These are phyloP conservation scores for Aspergillus sp. DNA, from an alignment of 2,329 filamentous ascomycete genomes.

Conservation along the genomic window DNA sequence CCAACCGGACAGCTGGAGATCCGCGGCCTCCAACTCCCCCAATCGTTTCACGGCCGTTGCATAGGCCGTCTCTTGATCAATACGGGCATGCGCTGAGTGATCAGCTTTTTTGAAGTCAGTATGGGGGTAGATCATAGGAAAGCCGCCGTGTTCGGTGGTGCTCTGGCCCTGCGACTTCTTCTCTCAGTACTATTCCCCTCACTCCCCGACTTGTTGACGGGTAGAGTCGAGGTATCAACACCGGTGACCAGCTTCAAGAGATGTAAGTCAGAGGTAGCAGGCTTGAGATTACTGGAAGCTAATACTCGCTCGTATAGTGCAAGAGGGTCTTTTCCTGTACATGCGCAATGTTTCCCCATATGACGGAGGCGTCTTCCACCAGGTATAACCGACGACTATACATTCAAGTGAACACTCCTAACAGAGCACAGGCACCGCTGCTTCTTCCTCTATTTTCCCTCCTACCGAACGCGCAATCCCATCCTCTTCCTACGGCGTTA, in stretches of 20 bases:
- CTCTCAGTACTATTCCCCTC: slow-evolving; percentile 80
- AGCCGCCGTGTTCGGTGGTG: slow-evolving; percentile 70
- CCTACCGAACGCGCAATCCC: slow-evolving; percentile 68
- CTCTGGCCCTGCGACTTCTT: slow-evolving; percentile 75
- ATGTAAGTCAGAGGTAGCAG: slow-evolving; percentile 59
- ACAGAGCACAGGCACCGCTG: slow-evolving; percentile 69
- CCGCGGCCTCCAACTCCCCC: neutral
- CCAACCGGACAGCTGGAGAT: slow-evolving; percentile 23
- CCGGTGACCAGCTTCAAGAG: slow-evolving; percentile 98
- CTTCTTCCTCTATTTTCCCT: slow-evolving; percentile 89
- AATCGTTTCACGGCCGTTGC: neutral
- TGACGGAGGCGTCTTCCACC: slow-evolving; percentile 82
- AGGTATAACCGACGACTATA: slow-evolving; percentile 46
- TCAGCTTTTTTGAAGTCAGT: slow-evolving; percentile 13
- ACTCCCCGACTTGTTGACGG: slow-evolving; percentile 80
- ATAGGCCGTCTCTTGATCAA: slow-evolving; percentile 3
- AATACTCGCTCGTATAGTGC: slow-evolving; percentile 59
- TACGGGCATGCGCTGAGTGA: slow-evolving; percentile 13
- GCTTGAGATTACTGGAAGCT: neutral
- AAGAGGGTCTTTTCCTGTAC: slow-evolving; percentile 95
- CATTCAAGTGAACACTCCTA: slow-evolving; percentile 2
- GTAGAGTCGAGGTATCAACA: slow-evolving; percentile 93
- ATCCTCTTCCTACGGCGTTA: slow-evolving; percentile 73
- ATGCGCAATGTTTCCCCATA: slow-evolving; percentile 96
- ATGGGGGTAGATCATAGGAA: slow-evolving; percentile 63